phyloP scores from a whole-genome alignment of 192 early-diverging fungal genomes.

The Backusella tarrabulga region DNA sequence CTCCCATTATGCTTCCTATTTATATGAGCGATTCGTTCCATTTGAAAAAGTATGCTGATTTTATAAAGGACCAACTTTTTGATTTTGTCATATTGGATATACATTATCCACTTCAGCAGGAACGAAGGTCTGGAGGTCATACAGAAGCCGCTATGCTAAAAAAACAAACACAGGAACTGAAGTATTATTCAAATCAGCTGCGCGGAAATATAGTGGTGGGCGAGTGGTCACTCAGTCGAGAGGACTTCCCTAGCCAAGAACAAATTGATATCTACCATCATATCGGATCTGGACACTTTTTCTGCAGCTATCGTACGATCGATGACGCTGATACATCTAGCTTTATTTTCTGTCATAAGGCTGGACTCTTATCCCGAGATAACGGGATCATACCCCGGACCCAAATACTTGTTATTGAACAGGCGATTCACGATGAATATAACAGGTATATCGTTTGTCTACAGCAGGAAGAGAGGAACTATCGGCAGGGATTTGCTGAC shows the following conservation, averaged over 20 bases:
- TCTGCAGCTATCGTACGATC: constrained; percentile 19
- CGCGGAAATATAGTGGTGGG: constrained; percentile 16
- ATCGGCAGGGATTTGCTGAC: not conserved
- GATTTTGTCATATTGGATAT: not conserved
- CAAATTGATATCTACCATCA: not conserved
- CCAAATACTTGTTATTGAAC: not conserved
- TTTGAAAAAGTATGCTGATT: constrained; percentile 9
- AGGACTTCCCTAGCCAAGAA: constrained; percentile 1
- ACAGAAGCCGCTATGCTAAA: not conserved
- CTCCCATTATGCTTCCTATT: constrained; percentile 8
- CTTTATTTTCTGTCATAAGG: constrained; percentile 15
- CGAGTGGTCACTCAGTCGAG: constrained; percentile 21
- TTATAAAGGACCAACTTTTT: not conserved
- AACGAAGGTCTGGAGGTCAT: constrained; percentile 19
- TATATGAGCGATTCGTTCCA: constrained; percentile 25
- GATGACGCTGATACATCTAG: constrained; percentile 23
- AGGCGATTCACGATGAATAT: not conserved
- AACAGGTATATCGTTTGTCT: not conserved
- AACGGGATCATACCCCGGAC: not conserved
- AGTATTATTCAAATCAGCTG: not conserved
- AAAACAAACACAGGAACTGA: not conserved
- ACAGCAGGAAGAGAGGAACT: not conserved
- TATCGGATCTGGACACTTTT: constrained; percentile 18
- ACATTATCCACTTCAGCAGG: not conserved
- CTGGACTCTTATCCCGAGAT: not conserved